A percentile compares a stretch with the other conserved stretches of the same genome.
Conservation (phyloP, 768 basidiomycete genomes). For the Lentinula detonsa region DNA sequence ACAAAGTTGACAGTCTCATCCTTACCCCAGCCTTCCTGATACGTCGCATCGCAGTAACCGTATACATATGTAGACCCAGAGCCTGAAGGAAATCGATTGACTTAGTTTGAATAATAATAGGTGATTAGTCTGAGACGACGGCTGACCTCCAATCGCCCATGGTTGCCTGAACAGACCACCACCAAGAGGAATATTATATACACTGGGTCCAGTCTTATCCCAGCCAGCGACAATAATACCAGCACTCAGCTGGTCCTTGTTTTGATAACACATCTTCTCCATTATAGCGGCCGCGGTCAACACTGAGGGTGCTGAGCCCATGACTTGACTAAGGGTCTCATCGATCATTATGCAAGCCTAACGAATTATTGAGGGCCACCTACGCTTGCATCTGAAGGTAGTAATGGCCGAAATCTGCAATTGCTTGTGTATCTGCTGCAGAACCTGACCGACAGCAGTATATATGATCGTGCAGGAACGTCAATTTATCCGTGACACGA, state of each 20-base stretch:
- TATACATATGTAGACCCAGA: slow-evolving; percentile 98
- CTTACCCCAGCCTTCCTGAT: slow-evolving; percentile 83
- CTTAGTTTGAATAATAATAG: background rate
- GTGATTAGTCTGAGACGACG: background rate
- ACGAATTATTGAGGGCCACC: slow-evolving; percentile 15
- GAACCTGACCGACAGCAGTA: slow-evolving; percentile 99
- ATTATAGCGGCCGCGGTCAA: slow-evolving; percentile 78
- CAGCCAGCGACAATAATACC: slow-evolving; percentile 98
- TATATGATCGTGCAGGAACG: slow-evolving; percentile 93
- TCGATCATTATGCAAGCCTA: background rate
- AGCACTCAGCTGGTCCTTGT: slow-evolving; percentile 84
- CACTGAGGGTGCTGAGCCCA: slow-evolving; percentile 69
- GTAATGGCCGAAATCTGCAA: slow-evolving; percentile 88
- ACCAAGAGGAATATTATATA: slow-evolving; percentile 95
- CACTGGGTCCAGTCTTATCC: slow-evolving; percentile 88
- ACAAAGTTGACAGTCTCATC: slow-evolving; percentile 94
- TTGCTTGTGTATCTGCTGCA: slow-evolving; percentile 94
- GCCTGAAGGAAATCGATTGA: slow-evolving; percentile 33
- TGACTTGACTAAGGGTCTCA: slow-evolving; percentile 39
- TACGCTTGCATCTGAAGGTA: slow-evolving; percentile 73
- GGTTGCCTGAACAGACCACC: slow-evolving; percentile 96
- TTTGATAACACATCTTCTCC: slow-evolving; percentile 85
- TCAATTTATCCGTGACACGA: slow-evolving; percentile 97
- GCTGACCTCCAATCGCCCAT: slow-evolving; percentile 94
- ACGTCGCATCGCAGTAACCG: slow-evolving; percentile 99